Conservation (phyloP, 2,329 filamentous ascomycete species). For the Herpotrichia juniperi region DNA sequence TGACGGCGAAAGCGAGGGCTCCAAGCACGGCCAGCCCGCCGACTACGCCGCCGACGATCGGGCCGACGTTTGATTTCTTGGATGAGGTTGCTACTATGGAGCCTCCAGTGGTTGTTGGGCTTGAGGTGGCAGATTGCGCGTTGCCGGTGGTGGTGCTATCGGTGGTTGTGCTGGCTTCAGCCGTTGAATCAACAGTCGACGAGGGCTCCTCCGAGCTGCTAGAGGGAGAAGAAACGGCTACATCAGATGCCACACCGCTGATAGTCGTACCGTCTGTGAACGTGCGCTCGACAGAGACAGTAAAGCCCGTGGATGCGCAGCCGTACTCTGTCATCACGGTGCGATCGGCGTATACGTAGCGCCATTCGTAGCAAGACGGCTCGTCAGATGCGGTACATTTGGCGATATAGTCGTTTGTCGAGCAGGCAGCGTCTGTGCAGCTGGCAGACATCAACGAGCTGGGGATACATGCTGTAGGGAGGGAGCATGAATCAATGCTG, state of each 20-base stretch:
- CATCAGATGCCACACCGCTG: background rate
- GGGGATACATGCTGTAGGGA: slow-evolving; percentile 40
- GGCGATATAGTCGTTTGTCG: slow-evolving; percentile 25
- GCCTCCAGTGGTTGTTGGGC: background rate
- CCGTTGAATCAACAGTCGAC: slow-evolving; percentile 9
- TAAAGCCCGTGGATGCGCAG: slow-evolving; percentile 29
- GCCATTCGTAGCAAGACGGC: slow-evolving; percentile 35
- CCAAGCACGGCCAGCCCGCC: slow-evolving; percentile 34
- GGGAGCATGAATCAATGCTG: slow-evolving; percentile 26
- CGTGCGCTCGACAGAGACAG: slow-evolving; percentile 21
- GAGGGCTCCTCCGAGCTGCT: background rate
- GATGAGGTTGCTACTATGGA: slow-evolving; percentile 7
- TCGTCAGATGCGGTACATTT: slow-evolving; percentile 34
- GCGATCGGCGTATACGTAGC: slow-evolving; percentile 28
- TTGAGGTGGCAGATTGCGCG: slow-evolving; percentile 4
- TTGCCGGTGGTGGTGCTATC: background rate
- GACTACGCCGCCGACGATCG: slow-evolving; percentile 41
- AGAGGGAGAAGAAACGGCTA: background rate
- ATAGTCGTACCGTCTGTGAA: slow-evolving; percentile 3
- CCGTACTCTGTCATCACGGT: slow-evolving; percentile 39
- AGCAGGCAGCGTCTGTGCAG: slow-evolving; percentile 34
- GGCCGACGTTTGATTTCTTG: slow-evolving; percentile 24
- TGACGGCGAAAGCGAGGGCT: slow-evolving; percentile 25
- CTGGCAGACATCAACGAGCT: slow-evolving; percentile 26
- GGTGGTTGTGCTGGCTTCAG: background rate